Conservation (phyloP, 2,329 filamentous ascomycete genomes). For the Helotiales sp. region DNA sequence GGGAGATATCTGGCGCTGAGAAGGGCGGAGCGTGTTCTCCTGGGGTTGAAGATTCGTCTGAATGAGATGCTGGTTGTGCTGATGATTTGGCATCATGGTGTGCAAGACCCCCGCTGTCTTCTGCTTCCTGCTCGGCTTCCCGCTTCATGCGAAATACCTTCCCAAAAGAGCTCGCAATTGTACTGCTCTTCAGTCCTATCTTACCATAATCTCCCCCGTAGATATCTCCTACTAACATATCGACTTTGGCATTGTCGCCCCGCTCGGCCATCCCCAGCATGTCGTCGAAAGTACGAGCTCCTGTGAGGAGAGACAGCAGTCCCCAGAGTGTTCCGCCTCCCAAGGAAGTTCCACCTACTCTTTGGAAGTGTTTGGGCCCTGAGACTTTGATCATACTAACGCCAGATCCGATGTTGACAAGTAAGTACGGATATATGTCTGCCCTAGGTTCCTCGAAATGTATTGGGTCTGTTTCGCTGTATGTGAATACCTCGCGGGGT, state of each 20-base stretch:
- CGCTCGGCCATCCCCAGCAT: constrained; percentile 92
- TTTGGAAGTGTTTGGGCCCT: constrained; percentile 82
- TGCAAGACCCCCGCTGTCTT: constrained; percentile 63
- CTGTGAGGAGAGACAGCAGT: constrained; percentile 85
- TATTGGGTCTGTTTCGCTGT: constrained; percentile 90
- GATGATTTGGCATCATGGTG: constrained; percentile 34
- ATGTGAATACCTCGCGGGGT: constrained; percentile 94
- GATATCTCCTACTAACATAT: constrained; percentile 97
- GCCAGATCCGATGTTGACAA: constrained; percentile 97
- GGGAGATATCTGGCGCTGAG: constrained; percentile 81
- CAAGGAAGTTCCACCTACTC: constrained; percentile 92
- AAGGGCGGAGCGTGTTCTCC: constrained; percentile 57
- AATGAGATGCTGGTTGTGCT: neutral
- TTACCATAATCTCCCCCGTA: constrained; percentile 96
- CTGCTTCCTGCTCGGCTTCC: constrained; percentile 77
- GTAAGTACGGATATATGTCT: constrained; percentile 94
- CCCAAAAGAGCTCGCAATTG: constrained; percentile 94
- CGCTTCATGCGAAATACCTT: constrained; percentile 95
- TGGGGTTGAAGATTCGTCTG: constrained; percentile 13
- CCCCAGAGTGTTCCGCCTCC: constrained; percentile 99
- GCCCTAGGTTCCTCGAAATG: constrained; percentile 77
- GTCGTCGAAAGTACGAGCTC: constrained; percentile 94
- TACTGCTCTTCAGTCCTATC: constrained; percentile 93
- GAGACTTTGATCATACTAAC: constrained; percentile 98
- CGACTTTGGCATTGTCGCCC: constrained; percentile 90